A percentile compares a stretch with the other conserved stretches of the same genome.
Conservation (phyloP, 2,329 filamentous ascomycete genomes). For the Fusarium zealandicum region DNA sequence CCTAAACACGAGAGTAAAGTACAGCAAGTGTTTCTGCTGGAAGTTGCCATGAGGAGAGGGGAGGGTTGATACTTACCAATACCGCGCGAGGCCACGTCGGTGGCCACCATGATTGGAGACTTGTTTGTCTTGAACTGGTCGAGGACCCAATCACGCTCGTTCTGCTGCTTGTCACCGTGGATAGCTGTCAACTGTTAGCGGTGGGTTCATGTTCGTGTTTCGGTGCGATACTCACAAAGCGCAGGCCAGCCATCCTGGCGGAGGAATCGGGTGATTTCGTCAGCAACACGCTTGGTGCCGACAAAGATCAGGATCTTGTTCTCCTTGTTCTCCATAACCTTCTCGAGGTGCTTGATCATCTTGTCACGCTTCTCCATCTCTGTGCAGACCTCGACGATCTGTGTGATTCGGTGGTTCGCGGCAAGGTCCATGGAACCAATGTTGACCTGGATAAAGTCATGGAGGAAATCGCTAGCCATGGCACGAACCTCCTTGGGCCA, state of each 20-base stretch:
- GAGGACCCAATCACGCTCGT: slow-evolving; percentile 99
- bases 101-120: slow-evolving; percentile 99
- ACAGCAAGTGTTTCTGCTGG: slow-evolving; percentile 68
- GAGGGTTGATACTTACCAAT: slow-evolving; percentile 88
- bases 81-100: slow-evolving; percentile 99
- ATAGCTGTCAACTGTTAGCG: slow-evolving; percentile 71
- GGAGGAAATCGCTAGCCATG: slow-evolving; percentile 87
- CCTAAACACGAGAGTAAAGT: slow-evolving; percentile 93
- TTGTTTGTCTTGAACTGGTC: slow-evolving; percentile 99
- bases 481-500: slow-evolving; percentile 99
- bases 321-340: slow-evolving; percentile 94
- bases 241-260: slow-evolving; percentile 98
- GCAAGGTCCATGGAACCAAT: slow-evolving; percentile 95
- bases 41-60: slow-evolving; percentile 60
- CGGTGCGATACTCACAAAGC: slow-evolving; percentile 72
- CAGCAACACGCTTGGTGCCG: slow-evolving; percentile 91
- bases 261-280: slow-evolving; percentile 96
- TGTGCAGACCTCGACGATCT: slow-evolving; percentile 94
- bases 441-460: slow-evolving; percentile 98
- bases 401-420: slow-evolving; percentile 97
- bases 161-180: slow-evolving; percentile 99
- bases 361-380: slow-evolving; percentile 97
- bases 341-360: slow-evolving; percentile 97
- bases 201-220: slow-evolving; percentile 36
- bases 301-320: slow-evolving; percentile 98